Evolutionary conservation across 768 basidiomycete species (phyloP), one percentile per base, ranked within the genome.

Genomic region (Tylopilus rubrobrunneus): DNA sequence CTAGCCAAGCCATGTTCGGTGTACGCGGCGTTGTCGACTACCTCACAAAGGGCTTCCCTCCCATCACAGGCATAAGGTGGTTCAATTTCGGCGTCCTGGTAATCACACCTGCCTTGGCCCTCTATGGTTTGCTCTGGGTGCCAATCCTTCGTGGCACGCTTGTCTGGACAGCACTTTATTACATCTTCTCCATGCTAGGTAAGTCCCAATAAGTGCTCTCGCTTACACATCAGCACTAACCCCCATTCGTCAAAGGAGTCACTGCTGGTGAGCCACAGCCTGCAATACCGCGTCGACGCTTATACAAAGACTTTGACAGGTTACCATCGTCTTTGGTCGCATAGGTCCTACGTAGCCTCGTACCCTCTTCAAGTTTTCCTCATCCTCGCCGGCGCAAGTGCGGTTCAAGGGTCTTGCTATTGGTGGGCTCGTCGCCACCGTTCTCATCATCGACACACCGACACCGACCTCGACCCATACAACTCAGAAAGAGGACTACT

Each of bases 361-460:
- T 67, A 74, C n/a, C 80, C 83, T 28, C 78, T 93, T 15, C 87
- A 88, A 65, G 70, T 83, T 46, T 80, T 85, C 64, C 77, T 92
- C 33, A 77, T 89, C 9, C 73, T 82, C 44, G 88, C 85, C 3
- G 90, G 90, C 8, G 82, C 86, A 31, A 91, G 89, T 64, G 88
- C 89, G 4, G 88, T 91, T 4, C 85, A 93, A 72, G 90, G 90
- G 0, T 92, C 89, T 14, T 89, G 89, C 71, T 84, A 81, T 65
- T 93, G 89, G 89, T 93, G 90, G 90, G 82, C 86, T 15, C 79
- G 86, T 46, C 81, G 86, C 8, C 90, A 93, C 70, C 84, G 90
- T 52, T 87, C 89, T 33, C 89, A 89, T 65, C 89, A 89, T 66
- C 83, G 87, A 57, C 78, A 92, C 72, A 91, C 89, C 58, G 90